Conservation (phyloP, 1,284 basidiomycete species). For the Sporisorium exsertum region DNA sequence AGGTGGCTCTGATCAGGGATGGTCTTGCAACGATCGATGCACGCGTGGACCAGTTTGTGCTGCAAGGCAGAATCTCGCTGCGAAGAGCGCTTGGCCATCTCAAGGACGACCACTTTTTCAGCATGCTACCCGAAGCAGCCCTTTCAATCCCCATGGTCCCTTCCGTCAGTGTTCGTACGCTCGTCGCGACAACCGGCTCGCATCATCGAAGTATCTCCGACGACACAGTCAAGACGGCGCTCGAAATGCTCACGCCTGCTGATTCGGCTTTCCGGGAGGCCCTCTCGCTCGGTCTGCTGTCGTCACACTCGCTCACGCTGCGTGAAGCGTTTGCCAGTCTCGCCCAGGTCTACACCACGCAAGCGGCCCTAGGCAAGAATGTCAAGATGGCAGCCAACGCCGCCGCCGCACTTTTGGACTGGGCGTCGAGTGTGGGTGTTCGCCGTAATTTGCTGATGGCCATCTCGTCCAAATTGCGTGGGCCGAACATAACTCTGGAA, state of each 20-base stretch:
- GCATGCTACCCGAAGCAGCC: constrained; percentile 62
- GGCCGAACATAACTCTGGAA: constrained; percentile 1
- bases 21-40: constrained; percentile 22
- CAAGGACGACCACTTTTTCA: constrained; percentile 55
- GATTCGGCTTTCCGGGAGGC: constrained; percentile 47
- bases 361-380: constrained; percentile 47
- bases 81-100: constrained; percentile 48
- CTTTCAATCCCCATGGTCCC: constrained; percentile 59
- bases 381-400: constrained; percentile 42
- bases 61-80: constrained; percentile 49
- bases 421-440: constrained; percentile 45
- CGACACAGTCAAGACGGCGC: constrained; percentile 41
- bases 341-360: constrained; percentile 46
- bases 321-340: constrained; percentile 49
- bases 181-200: constrained; percentile 21
- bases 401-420: constrained; percentile 47
- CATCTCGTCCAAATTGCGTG: constrained; percentile 43
- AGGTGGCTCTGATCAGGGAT: constrained; percentile 39
- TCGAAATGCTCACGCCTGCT: constrained; percentile 40
- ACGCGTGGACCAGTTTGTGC: constrained; percentile 39
- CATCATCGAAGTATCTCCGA: constrained; percentile 37
- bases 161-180: constrained; percentile 36
- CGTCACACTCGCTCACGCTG: constrained; percentile 43
- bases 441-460: constrained; percentile 49
- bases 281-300: constrained; percentile 27